Conservation (phyloP, 2,329 filamentous ascomycete species). For the Fusarium incarnatum region DNA sequence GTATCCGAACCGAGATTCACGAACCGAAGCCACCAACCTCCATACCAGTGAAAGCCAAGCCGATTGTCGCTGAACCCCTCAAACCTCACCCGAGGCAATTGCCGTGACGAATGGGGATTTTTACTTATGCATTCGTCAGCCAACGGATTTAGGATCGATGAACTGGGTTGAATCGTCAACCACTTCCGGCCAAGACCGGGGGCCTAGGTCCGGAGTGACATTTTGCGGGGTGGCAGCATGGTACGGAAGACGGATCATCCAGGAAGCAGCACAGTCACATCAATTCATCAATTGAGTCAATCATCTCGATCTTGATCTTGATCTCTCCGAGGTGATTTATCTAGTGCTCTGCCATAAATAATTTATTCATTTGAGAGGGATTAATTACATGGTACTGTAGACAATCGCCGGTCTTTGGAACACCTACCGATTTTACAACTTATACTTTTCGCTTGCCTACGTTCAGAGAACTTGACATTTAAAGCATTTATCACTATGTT, state of each 20-base stretch:
- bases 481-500: not conserved
- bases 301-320: not conserved
- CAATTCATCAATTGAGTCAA: not conserved
- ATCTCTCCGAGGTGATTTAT: fast-evolving
- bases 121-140: not conserved
- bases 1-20: conserved; percentile 25
- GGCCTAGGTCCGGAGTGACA: not conserved
- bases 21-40: conserved; percentile 1
- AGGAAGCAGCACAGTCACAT: not conserved
- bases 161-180: not conserved
- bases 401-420: not conserved
- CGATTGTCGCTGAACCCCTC: not conserved
- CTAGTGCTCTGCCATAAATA: not conserved
- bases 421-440: not conserved
- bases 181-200: not conserved
- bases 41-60: not conserved
- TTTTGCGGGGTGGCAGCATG: not conserved
- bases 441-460: not conserved
- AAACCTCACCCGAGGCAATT: not conserved
- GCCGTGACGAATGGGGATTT: not conserved
- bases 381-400: not conserved
- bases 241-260: not conserved
- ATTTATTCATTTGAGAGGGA: not conserved
- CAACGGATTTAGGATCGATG: not conserved
- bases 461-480: not conserved